phyloP scores from a whole-genome alignment of 2,329 filamentous ascomycete species.

The Colletotrichum spaethianum region DNA sequence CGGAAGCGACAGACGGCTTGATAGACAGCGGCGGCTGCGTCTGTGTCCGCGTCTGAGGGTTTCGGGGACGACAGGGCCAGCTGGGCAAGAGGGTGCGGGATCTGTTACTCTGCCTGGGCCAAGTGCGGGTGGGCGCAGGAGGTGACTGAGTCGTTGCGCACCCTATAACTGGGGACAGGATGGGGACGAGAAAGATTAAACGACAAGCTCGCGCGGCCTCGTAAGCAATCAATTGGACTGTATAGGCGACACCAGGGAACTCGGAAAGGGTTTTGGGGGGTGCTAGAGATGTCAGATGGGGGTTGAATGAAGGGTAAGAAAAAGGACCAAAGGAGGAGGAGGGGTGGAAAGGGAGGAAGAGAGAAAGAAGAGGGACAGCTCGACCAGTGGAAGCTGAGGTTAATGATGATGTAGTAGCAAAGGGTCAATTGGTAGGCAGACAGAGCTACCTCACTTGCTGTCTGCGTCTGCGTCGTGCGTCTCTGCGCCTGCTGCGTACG shows the following conservation, averaged over 20 bases:
- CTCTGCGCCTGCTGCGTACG: constrained; percentile 4
- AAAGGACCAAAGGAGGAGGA: neutral
- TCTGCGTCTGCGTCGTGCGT: constrained; percentile 6
- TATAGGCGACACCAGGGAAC: constrained; percentile 29
- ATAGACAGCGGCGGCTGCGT: constrained; percentile 23
- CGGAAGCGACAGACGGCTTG: constrained; percentile 8
- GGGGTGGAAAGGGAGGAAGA: constrained; percentile 7
- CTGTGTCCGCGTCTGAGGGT: constrained; percentile 30
- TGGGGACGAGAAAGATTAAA: constrained; percentile 38
- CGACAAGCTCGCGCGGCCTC: constrained; percentile 21
- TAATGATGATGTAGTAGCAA: constrained; percentile 36
- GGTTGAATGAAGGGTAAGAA: neutral
- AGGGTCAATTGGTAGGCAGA: constrained; percentile 2
- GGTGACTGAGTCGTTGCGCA: constrained; percentile 39
- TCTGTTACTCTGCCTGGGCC: constrained; percentile 22
- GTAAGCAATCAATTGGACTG: constrained; percentile 35
- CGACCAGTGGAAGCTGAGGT: constrained; percentile 27
- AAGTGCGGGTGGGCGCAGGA: constrained; percentile 26
- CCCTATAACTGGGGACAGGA: constrained; percentile 36
- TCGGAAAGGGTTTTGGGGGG: neutral
- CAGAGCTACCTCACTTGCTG: constrained; percentile 10
- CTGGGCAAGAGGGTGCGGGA: constrained; percentile 8
- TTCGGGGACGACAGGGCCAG: constrained; percentile 21
- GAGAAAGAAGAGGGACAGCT: constrained; percentile 13
- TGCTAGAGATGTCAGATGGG: constrained; percentile 9